These are phyloP conservation scores for Setaria viridis DNA, from an alignment of 202 grass and related monocot species.

Conservation along the genomic window DNA sequence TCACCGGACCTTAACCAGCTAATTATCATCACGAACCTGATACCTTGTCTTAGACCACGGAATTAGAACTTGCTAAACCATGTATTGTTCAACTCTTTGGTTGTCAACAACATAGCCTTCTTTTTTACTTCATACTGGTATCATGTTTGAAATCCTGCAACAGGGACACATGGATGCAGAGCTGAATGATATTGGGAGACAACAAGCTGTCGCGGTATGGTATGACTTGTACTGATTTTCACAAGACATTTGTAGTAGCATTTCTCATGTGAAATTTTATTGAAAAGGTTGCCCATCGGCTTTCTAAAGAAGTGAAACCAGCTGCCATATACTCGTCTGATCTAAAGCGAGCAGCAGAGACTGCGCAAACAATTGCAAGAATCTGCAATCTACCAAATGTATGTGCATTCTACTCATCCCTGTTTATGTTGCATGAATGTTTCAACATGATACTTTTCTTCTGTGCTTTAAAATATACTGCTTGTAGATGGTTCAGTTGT, in stretches of 20 bases:
- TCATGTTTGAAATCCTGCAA: conserved; percentile 10
- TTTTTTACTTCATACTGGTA: not conserved
- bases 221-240: conserved; percentile 38
- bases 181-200: conserved; percentile 85
- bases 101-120: not conserved
- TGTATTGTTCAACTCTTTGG: not conserved
- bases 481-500: conserved; percentile 7
- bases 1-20: not conserved
- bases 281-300: conserved; percentile 62
- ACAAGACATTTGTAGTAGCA: conserved; percentile 2
- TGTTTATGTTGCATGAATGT: conserved; percentile 31
- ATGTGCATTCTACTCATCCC: conserved; percentile 25
- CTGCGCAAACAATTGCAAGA: conserved; percentile 75
- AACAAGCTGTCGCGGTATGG: conserved; percentile 81
- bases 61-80: not conserved
- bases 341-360: conserved; percentile 87
- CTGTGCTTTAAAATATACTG: not conserved
- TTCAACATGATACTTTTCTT: conserved; percentile 3
- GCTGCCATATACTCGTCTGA: conserved; percentile 89
- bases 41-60: not conserved
- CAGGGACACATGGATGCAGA: conserved; percentile 85
- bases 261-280: conserved; percentile 55
- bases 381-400: conserved; percentile 76
- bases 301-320: conserved; percentile 77
- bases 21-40: not conserved